phyloP scores from a whole-genome alignment of 257 asterid genomes.

The Leptodermis oblonga region DNA sequence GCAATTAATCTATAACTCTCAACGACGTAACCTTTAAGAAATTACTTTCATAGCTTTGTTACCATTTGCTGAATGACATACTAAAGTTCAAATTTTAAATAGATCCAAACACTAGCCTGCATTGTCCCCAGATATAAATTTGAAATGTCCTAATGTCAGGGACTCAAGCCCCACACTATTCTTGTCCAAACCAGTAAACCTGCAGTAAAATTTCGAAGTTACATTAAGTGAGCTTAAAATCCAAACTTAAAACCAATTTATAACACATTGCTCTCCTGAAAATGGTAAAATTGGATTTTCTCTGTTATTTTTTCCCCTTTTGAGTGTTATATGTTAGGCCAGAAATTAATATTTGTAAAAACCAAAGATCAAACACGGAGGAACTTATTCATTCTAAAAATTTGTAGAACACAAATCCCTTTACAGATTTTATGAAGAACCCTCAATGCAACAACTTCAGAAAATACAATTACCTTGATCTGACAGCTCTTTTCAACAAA shows the following conservation, averaged over 20 bases:
- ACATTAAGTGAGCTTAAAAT: neutral
- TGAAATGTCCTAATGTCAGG: conserved; percentile 10
- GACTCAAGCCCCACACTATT: conserved; percentile 10
- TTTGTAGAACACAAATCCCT: no score
- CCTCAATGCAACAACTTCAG: no score
- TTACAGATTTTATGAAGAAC: no score
- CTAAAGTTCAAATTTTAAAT: neutral
- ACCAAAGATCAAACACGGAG: neutral
- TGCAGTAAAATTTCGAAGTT: conserved; percentile 14
- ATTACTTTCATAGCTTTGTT: neutral
- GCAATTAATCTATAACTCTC: neutral
- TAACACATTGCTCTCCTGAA: no score
- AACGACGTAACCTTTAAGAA: neutral
- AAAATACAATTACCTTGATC: no score
- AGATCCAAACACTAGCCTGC: conserved; percentile 21
- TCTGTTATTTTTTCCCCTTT: neutral
- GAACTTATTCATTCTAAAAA: neutral
- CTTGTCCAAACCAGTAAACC: conserved; percentile 5
- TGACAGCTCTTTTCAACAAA: no score
- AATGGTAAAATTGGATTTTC: no score
- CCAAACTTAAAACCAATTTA: no score
- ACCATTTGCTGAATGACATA: neutral
- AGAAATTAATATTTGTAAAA: neutral
- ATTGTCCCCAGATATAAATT: conserved; percentile 13
- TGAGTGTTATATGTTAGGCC: neutral